A percentile compares a stretch with the other conserved stretches of the same genome.
phyloP scores from a whole-genome alignment of 176 grass and related monocot genomes.

The Rhipidocladum racemiflorum region DNA sequence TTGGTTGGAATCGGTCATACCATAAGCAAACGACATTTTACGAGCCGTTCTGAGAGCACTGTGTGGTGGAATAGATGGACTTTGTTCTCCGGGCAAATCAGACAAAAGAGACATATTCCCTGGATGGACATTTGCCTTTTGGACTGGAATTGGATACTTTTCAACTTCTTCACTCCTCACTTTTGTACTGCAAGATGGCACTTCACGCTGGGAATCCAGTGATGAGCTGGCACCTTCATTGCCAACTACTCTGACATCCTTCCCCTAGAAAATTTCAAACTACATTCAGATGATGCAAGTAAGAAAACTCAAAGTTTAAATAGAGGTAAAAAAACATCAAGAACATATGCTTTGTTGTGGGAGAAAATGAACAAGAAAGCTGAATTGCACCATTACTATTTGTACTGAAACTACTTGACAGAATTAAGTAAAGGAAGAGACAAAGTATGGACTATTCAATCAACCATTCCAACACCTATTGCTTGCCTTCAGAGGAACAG shows the following conservation, averaged over 20 bases:
- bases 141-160: conserved; percentile 41
- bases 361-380: background rate
- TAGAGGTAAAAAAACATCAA: background rate
- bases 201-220: conserved; percentile 24
- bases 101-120: conserved; percentile 26
- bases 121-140: conserved; percentile 36
- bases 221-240: conserved; percentile 37
- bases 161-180: conserved; percentile 35
- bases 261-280: conserved; percentile 34
- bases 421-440: conserved; percentile 13
- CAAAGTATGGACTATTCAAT: background rate
- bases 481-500: conserved; percentile 6
- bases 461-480: conserved; percentile 24
- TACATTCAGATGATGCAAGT: conserved; percentile 24
- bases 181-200: conserved; percentile 27
- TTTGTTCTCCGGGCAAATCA: conserved; percentile 42
- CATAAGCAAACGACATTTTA: conserved; percentile 85
- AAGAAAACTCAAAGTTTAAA: background rate
- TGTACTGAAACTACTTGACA: conserved; percentile 2
- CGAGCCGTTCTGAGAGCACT: conserved; percentile 47
- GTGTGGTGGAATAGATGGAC: conserved; percentile 43
- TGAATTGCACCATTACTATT: conserved; percentile 7
- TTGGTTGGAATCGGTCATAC: conserved; percentile 47
- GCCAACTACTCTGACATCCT: conserved; percentile 34
- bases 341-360: background rate